phyloP scores from a whole-genome alignment of 805 yeast genomes.

The Diddensiella santjacobensis region DNA sequence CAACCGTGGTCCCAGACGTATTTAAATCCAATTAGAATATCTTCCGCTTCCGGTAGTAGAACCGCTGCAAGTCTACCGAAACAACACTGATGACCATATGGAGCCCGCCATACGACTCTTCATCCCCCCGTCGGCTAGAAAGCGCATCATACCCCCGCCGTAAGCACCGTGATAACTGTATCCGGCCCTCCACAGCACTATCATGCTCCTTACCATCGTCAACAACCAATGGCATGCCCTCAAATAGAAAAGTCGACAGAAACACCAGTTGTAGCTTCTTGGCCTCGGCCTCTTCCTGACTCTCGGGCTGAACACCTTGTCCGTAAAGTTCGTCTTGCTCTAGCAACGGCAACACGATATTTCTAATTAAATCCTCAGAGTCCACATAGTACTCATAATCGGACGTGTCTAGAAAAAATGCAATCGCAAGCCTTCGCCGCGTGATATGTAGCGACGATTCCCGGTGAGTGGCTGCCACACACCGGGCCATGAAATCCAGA shows the following conservation, averaged over 20 bases:
- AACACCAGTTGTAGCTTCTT: background rate
- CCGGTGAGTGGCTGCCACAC: background rate
- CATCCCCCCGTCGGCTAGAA: background rate
- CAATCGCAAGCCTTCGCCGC: background rate
- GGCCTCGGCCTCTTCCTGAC: background rate
- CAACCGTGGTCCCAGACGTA: constrained; percentile 48
- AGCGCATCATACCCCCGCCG: background rate
- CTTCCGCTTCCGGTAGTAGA: background rate
- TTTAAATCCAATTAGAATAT: constrained; percentile 29
- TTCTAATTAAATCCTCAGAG: background rate
- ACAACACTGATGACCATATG: background rate
- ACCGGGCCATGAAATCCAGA: background rate
- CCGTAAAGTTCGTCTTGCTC: background rate
- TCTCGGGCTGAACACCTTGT: background rate
- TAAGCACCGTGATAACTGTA: background rate
- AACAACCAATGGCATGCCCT: background rate
- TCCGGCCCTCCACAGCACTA: background rate
- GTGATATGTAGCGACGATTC: background rate
- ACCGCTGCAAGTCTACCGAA: background rate
- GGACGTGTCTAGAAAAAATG: background rate
- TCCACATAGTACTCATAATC: background rate
- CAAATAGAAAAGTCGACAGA: background rate
- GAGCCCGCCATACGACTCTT: background rate
- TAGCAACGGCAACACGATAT: background rate
- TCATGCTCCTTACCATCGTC: background rate